Evolutionary conservation across 2,329 filamentous ascomycete species (phyloP).

Genomic region (Neofusicoccum cordaticola): DNA sequence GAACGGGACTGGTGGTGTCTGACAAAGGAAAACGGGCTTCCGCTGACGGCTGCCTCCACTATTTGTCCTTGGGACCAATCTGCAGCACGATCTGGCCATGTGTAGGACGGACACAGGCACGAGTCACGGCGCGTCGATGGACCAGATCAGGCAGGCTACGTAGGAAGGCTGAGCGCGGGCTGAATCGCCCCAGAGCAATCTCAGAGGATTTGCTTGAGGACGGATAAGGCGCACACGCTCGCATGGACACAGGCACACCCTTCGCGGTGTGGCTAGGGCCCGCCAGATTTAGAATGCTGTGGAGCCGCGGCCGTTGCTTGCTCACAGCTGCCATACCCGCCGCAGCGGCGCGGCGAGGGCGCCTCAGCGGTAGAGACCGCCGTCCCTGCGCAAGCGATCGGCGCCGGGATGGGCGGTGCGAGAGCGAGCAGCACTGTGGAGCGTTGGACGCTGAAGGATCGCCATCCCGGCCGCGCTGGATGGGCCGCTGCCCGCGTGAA

Average conservation of each 20-base stretch:
- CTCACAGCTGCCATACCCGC: neutral
- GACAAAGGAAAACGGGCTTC: constrained; percentile 1
- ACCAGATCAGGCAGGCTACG: constrained; percentile 8
- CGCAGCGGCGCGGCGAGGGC: constrained; percentile 9
- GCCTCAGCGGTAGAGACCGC: constrained; percentile 13
- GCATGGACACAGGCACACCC: neutral
- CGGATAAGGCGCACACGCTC: constrained; percentile 9
- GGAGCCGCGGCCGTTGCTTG: constrained; percentile 13
- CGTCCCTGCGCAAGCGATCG: constrained; percentile 14
- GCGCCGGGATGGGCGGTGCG: constrained; percentile 6
- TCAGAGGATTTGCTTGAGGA: constrained; percentile 11
- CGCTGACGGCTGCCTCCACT: constrained; percentile 7
- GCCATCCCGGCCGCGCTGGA: neutral
- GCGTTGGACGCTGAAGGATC: constrained; percentile 10
- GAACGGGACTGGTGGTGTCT: neutral
- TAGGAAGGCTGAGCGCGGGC: constrained; percentile 12
- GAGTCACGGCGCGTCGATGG: neutral
- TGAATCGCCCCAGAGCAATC: constrained; percentile 10
- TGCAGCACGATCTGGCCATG: neutral
- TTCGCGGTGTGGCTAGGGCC: constrained; percentile 11
- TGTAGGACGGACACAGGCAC: constrained; percentile 1
- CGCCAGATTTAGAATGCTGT: constrained; percentile 14
- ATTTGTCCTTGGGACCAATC: constrained; percentile 10
- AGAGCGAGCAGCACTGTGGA: constrained; percentile 8
- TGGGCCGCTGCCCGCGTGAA: constrained; percentile 4